Evolutionary conservation across 2,329 filamentous ascomycete species (phyloP).

Genomic region (Colletotrichum paranaense): DNA sequence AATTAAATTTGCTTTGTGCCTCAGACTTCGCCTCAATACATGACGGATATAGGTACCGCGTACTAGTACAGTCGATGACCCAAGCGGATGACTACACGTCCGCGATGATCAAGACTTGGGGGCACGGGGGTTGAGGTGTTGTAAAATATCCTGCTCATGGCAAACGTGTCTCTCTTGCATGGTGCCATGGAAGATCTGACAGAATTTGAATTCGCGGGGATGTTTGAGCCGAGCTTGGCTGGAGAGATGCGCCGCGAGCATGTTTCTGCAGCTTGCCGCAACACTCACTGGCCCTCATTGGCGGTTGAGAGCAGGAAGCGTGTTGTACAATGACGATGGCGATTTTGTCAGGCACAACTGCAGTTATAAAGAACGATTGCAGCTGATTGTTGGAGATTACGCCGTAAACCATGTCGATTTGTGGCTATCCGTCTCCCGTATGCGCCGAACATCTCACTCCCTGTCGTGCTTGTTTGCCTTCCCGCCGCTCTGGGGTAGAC

Average conservation of each 20-base stretch:
- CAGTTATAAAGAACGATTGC: not conserved
- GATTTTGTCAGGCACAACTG: not conserved
- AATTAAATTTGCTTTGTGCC: not conserved
- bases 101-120: not conserved
- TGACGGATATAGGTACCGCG: too few species aligned
- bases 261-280: conserved; percentile 8
- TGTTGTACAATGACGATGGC: not conserved
- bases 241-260: not conserved
- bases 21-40: not conserved
- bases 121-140: too few species aligned
- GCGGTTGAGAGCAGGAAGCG: not conserved
- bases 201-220: not conserved
- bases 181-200: conserved; percentile 14
- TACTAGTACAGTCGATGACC: not conserved
- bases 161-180: not conserved
- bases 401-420: not conserved
- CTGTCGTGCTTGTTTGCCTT: not conserved
- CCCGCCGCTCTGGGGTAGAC: not conserved
- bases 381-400: not conserved
- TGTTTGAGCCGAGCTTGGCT: not conserved
- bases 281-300: not conserved
- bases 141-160: not conserved
- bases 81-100: not conserved
- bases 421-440: not conserved
- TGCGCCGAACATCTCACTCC: not conserved